A percentile compares a stretch with the other conserved stretches of the same genome.
phyloP scores from a whole-genome alignment of 2,329 filamentous ascomycete genomes.

The Sporothrix schenckii region DNA sequence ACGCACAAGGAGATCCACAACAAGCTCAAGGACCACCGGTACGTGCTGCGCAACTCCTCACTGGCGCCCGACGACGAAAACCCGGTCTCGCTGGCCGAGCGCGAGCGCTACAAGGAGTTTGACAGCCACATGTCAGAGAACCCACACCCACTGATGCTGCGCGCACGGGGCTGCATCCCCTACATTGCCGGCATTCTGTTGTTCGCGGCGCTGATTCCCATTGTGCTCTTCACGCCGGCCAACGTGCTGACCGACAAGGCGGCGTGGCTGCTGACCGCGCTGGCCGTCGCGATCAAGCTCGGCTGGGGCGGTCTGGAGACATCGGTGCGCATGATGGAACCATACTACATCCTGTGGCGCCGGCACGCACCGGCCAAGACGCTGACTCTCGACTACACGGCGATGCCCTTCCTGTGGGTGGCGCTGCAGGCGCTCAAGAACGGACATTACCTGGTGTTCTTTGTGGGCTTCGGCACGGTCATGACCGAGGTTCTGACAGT shows the following conservation, averaged over 20 bases:
- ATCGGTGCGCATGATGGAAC: conserved; percentile 72
- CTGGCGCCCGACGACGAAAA: conserved; percentile 65
- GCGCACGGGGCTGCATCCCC: conserved; percentile 60
- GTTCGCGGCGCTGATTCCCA: conserved; percentile 61
- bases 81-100: conserved; percentile 47
- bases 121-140: conserved; percentile 57
- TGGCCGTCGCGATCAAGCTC: conserved; percentile 69
- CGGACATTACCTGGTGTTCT: conserved; percentile 65
- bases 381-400: conserved; percentile 72
- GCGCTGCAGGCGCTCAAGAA: conserved; percentile 65
- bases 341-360: conserved; percentile 69
- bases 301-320: conserved; percentile 70
- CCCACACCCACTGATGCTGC: conserved; percentile 71
- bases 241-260: conserved; percentile 61
- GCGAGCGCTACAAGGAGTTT: conserved; percentile 48
- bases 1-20: conserved; percentile 68
- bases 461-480: conserved; percentile 71
- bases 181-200: conserved; percentile 62
- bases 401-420: conserved; percentile 68
- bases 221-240: conserved; percentile 63
- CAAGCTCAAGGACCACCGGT: conserved; percentile 66
- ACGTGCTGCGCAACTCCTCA: conserved; percentile 70
- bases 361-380: conserved; percentile 67
- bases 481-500: conserved; percentile 74
- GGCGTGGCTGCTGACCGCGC: conserved; percentile 66